Conservation (phyloP, 2,329 filamentous ascomycete species). For the Harringtonia lauricola region DNA sequence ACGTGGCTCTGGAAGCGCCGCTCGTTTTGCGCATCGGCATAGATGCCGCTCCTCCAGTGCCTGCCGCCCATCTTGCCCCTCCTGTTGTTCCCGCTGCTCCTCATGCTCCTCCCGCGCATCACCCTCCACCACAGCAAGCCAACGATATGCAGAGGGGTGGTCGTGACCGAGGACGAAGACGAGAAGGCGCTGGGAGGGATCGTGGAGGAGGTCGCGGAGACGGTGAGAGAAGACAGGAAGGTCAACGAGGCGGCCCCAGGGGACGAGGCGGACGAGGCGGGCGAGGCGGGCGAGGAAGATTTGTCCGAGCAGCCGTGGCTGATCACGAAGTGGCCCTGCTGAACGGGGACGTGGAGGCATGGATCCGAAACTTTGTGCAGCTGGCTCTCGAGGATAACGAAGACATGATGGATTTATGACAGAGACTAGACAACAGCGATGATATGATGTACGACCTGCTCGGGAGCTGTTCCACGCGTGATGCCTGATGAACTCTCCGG, state of each 20-base stretch:
- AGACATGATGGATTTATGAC: constrained; percentile 7
- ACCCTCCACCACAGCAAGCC: background rate
- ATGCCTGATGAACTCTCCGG: no score
- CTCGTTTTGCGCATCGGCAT: constrained; percentile 43
- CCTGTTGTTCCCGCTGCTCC: constrained; percentile 1
- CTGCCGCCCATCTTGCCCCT: background rate
- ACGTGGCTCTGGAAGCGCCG: constrained; percentile 44
- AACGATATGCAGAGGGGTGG: no score
- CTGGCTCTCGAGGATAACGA: constrained; percentile 13
- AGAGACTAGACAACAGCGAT: background rate
- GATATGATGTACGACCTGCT: background rate
- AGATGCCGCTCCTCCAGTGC: constrained; percentile 5
- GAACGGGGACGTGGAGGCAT: constrained; percentile 8
- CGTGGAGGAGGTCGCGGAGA: background rate
- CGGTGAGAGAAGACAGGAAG: background rate
- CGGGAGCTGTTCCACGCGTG: no score
- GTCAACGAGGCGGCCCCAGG: background rate
- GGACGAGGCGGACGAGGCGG: background rate
- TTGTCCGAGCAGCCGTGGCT: background rate
- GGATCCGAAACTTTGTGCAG: constrained; percentile 13
- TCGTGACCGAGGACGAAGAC: background rate
- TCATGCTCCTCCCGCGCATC: background rate
- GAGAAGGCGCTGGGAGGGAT: background rate
- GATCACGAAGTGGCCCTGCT: background rate
- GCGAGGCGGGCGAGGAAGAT: background rate